Percentiles rank a stretch among this genome's conserved stretches.
phyloP scores from a whole-genome alignment of 352 stramenopile genomes.

The Phytophthora kernoviae region DNA sequence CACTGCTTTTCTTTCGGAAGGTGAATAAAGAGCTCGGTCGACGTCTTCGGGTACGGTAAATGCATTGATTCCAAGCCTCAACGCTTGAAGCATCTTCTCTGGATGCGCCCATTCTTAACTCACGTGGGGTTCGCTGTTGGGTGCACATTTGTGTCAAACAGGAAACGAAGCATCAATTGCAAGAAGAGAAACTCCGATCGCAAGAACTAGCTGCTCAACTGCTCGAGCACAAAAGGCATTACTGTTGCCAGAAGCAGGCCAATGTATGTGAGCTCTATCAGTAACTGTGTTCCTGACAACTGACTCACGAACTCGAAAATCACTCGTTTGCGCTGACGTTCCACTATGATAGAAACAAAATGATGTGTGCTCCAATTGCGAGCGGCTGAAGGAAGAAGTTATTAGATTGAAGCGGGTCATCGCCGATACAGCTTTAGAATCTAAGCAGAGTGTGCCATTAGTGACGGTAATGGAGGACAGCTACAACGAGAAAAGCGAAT shows the following conservation, averaged over 20 bases:
- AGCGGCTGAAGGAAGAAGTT: conserved; percentile 19
- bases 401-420: conserved; percentile 13
- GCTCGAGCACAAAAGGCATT: conserved; percentile 29
- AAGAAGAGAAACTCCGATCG: conserved; percentile 39
- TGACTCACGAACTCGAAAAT: background rate
- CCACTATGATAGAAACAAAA: conserved; percentile 12
- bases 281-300: no score
- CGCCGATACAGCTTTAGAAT: background rate
- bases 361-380: conserved; percentile 25
- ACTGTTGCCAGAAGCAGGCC: conserved; percentile 3
- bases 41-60: conserved; percentile 51
- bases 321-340: background rate
- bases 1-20: conserved; percentile 27
- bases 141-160: conserved; percentile 14
- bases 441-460: conserved; percentile 3
- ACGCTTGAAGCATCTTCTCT: no score
- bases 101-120: no score
- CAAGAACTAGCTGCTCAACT: conserved; percentile 44
- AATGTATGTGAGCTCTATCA: conserved; percentile 12
- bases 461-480: background rate
- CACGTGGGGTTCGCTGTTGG: background rate
- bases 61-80: background rate
- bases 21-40: conserved; percentile 80
- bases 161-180: conserved; percentile 56
- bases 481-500: conserved; percentile 9